Evolutionary conservation across 192 early-diverging fungal genomes (phyloP).

Genomic region (Linderina pennispora): DNA sequence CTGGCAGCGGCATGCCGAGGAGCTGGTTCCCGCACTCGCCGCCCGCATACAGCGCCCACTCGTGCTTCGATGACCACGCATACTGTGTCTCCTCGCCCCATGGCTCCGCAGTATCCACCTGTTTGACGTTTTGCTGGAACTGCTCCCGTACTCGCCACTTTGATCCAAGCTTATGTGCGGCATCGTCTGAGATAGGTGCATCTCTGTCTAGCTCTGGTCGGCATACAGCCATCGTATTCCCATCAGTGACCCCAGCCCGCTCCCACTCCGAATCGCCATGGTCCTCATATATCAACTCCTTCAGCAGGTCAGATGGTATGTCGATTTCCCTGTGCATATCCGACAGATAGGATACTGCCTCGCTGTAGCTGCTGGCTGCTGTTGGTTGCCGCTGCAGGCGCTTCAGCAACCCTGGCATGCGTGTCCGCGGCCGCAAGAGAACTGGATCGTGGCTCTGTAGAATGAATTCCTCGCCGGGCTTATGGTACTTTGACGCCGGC

Average conservation of each 20-base stretch:
- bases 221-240: slow-evolving; percentile 16
- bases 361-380: too few species aligned
- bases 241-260: slow-evolving; percentile 2
- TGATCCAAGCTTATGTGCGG: too few species aligned
- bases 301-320: slow-evolving; percentile 2
- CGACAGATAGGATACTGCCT: too few species aligned
- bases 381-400: too few species aligned
- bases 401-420: slow-evolving; percentile 27
- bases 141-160: neutral
- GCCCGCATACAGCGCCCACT: slow-evolving; percentile 27
- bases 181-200: too few species aligned
- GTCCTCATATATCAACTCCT: neutral
- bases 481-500: slow-evolving; percentile 6
- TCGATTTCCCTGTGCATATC: slow-evolving; percentile 13
- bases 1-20: slow-evolving; percentile 21
- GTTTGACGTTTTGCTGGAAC: slow-evolving; percentile 2
- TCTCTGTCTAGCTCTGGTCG: slow-evolving; percentile 6
- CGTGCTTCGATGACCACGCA: slow-evolving; percentile 20
- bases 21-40: slow-evolving; percentile 32
- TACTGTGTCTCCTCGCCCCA: too few species aligned
- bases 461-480: neutral
- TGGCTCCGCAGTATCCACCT: too few species aligned
- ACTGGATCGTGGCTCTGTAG: slow-evolving; percentile 3
- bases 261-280: slow-evolving; percentile 6
- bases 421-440: slow-evolving; percentile 25